Conservation (phyloP, 2,329 filamentous ascomycete species). For the Colletotrichum echinochloae region DNA sequence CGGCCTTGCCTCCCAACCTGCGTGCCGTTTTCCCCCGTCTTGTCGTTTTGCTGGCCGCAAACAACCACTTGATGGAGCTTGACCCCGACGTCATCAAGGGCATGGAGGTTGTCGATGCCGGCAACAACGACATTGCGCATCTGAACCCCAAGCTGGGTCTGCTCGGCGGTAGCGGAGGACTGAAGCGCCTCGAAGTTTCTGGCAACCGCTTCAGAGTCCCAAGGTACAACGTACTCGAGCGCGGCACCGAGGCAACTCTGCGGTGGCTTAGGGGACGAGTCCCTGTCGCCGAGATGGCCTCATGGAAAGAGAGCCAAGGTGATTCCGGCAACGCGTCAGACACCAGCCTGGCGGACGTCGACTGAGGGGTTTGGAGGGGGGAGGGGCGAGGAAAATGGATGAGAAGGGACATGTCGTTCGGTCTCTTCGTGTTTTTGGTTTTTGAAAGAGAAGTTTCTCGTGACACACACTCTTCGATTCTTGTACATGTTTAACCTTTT, state of each 20-base stretch:
- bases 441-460: not conserved
- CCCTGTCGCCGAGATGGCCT: slow-evolving; percentile 69
- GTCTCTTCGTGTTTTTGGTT: not conserved
- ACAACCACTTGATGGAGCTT: slow-evolving; percentile 82
- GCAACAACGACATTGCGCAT: slow-evolving; percentile 86
- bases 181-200: slow-evolving; percentile 78
- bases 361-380: slow-evolving; percentile 41
- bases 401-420: not conserved
- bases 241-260: slow-evolving; percentile 87
- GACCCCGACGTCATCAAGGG: slow-evolving; percentile 80
- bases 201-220: slow-evolving; percentile 93
- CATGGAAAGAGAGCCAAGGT: slow-evolving; percentile 63
- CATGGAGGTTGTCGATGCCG: slow-evolving; percentile 80
- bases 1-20: slow-evolving; percentile 72
- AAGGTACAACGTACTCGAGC: slow-evolving; percentile 83
- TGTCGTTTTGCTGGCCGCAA: slow-evolving; percentile 76
- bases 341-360: slow-evolving; percentile 46
- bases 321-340: slow-evolving; percentile 48
- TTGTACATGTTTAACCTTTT: slow-evolving; percentile 33
- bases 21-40: slow-evolving; percentile 77
- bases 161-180: slow-evolving; percentile 70
- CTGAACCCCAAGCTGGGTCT: slow-evolving; percentile 86
- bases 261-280: slow-evolving; percentile 84
- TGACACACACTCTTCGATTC: slow-evolving; percentile 24
- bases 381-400: not conserved